Evolutionary conservation across 345 rosid genomes (phyloP).

Genomic region (Eucalyptus victrix): DNA sequence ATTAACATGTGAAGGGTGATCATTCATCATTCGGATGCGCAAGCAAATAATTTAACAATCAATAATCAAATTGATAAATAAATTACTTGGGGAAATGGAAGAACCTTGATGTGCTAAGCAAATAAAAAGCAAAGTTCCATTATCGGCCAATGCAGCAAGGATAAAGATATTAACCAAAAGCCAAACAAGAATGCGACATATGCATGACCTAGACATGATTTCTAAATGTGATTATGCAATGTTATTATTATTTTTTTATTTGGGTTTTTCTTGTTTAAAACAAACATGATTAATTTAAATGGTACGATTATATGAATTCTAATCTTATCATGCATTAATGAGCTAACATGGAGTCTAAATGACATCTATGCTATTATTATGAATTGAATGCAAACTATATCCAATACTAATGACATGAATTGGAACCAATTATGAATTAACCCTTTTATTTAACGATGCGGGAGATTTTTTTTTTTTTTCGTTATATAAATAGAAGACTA

Average conservation of each 20-base stretch:
- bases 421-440: background rate
- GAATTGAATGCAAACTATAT: background rate
- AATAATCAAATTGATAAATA: background rate
- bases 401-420: background rate
- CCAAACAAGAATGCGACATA: background rate
- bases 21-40: background rate
- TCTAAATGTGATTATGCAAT: background rate
- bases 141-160: background rate
- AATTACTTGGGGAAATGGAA: background rate
- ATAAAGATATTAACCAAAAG: background rate
- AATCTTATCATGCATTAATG: background rate
- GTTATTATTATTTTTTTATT: background rate
- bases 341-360: background rate
- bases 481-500: background rate
- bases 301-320: background rate
- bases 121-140: background rate
- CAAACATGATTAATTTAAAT: background rate
- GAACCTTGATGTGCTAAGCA: background rate
- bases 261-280: background rate
- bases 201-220: background rate
- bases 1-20: background rate
- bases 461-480: background rate
- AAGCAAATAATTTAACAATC: background rate
- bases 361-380: background rate
- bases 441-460: background rate